A percentile compares a stretch with the other conserved stretches of the same genome.
These are phyloP conservation scores for Cytospora piceae DNA, from an alignment of 2,329 filamentous ascomycete genomes.

Conservation along the genomic window DNA sequence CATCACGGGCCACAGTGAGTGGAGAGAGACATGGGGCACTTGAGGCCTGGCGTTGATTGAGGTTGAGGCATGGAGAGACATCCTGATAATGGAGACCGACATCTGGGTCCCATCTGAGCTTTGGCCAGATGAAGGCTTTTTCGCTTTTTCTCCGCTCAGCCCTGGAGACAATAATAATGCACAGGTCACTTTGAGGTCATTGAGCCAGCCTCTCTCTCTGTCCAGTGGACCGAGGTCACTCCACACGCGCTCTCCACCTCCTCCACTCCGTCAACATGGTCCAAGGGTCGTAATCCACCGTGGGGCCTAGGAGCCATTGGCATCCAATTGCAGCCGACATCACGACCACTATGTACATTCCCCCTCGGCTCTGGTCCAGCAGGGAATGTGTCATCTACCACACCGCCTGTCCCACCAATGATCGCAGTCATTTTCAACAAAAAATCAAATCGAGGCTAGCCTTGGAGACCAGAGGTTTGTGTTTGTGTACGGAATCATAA, in stretches of 20 bases:
- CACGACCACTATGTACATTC: conserved; percentile 15
- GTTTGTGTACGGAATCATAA: neutral
- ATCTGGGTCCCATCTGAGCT: conserved; percentile 15
- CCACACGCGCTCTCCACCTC: conserved; percentile 7
- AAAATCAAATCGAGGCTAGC: neutral
- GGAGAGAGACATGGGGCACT: neutral
- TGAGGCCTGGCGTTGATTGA: neutral
- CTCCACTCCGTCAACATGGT: conserved; percentile 4
- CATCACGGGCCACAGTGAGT: conserved; percentile 5
- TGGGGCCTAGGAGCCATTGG: conserved; percentile 20
- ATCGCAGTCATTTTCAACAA: conserved; percentile 15
- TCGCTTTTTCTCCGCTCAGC: neutral
- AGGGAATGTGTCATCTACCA: conserved; percentile 22
- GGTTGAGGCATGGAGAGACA: conserved; percentile 1
- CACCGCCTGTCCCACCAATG: conserved; percentile 31
- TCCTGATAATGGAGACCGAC: neutral
- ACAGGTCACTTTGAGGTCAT: conserved; percentile 25
- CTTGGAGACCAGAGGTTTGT: neutral
- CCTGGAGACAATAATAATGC: conserved; percentile 11
- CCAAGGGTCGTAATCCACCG: conserved; percentile 21
- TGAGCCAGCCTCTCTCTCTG: neutral
- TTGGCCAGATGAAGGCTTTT: conserved; percentile 24
- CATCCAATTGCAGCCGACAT: conserved; percentile 23
- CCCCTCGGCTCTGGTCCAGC: conserved; percentile 24
- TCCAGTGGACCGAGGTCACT: conserved; percentile 8